phyloP scores from a whole-genome alignment of 225 moss, liverwort and hornwort genomes.

The Polytrichum commune region DNA sequence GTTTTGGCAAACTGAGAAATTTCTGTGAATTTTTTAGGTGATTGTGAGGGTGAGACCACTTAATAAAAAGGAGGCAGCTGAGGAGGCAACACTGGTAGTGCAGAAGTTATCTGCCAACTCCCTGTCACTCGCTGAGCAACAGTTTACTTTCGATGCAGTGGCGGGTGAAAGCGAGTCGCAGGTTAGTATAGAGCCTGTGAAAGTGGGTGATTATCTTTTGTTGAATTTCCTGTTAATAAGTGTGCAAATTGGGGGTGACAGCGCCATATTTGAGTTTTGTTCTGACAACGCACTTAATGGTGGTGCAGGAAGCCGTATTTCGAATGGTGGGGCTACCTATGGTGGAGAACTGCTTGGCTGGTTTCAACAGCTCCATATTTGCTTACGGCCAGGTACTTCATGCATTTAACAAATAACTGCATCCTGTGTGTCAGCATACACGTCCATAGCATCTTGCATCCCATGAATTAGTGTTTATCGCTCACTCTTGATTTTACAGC shows the following conservation, averaged over 20 bases:
- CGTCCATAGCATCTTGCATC: background rate
- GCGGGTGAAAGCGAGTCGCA: constrained; percentile 73
- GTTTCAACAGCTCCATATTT: constrained; percentile 92
- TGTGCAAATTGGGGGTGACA: too few relatives aligned
- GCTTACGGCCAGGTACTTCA: constrained; percentile 77
- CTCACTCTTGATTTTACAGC: background rate
- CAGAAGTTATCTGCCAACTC: constrained; percentile 59
- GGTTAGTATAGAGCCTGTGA: constrained; percentile 18
- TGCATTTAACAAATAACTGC: background rate
- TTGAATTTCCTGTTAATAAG: too few relatives aligned
- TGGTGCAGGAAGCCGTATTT: constrained; percentile 56
- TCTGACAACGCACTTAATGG: too few relatives aligned
- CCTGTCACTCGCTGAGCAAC: constrained; percentile 64
- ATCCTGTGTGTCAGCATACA: background rate
- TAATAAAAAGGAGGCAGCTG: constrained; percentile 64
- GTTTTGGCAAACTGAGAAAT: background rate
- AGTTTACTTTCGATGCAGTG: constrained; percentile 82
- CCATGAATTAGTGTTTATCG: background rate
- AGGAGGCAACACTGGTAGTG: constrained; percentile 58
- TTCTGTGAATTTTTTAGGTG: constrained; percentile 37
- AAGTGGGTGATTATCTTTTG: too few relatives aligned
- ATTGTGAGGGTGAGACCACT: constrained; percentile 78
- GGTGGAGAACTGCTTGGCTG: constrained; percentile 91
- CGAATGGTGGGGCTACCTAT: constrained; percentile 82
- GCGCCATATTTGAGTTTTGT: too few relatives aligned